Evolutionary conservation across 2,329 filamentous ascomycete genomes (phyloP).

Genomic region (Hymenoscyphus repandus): DNA sequence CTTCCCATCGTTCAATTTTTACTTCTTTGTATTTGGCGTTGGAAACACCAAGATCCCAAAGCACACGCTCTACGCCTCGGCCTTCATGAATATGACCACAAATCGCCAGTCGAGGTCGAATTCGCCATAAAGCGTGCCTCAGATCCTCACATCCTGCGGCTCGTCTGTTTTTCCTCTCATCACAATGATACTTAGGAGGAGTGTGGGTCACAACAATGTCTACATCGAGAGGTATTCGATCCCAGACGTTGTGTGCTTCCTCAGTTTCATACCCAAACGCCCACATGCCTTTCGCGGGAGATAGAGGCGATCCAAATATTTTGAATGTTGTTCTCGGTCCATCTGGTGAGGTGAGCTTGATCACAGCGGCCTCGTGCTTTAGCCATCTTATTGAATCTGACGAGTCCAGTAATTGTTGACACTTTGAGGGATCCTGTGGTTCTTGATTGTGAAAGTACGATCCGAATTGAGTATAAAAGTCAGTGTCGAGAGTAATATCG

Average conservation of each 20-base stretch:
- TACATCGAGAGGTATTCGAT: conserved; percentile 51
- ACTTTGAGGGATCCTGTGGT: conserved; percentile 48
- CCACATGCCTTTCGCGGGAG: conserved; percentile 53
- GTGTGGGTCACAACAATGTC: conserved; percentile 70
- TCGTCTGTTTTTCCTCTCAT: conserved; percentile 39
- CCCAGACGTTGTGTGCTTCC: conserved; percentile 47
- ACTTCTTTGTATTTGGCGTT: conserved; percentile 42
- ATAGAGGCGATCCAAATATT: conserved; percentile 68
- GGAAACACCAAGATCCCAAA: conserved; percentile 47
- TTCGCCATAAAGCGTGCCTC: conserved; percentile 49
- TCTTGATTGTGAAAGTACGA: conserved; percentile 50
- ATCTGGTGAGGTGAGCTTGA: conserved; percentile 47
- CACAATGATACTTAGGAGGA: conserved; percentile 56
- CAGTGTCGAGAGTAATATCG: conserved; percentile 64
- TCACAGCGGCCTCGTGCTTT: conserved; percentile 47
- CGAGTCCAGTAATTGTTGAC: conserved; percentile 41
- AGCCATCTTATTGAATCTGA: conserved; percentile 59
- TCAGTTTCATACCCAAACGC: conserved; percentile 57
- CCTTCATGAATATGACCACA: conserved; percentile 70
- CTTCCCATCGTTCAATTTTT: conserved; percentile 46
- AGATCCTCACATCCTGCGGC: conserved; percentile 57
- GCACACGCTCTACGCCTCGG: conserved; percentile 57
- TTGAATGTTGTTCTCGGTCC: conserved; percentile 58
- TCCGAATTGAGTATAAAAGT: conserved; percentile 53
- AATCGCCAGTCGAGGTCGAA: conserved; percentile 59